phyloP scores from a whole-genome alignment of 768 basidiomycete genomes.

The Lyophyllum semitale region DNA sequence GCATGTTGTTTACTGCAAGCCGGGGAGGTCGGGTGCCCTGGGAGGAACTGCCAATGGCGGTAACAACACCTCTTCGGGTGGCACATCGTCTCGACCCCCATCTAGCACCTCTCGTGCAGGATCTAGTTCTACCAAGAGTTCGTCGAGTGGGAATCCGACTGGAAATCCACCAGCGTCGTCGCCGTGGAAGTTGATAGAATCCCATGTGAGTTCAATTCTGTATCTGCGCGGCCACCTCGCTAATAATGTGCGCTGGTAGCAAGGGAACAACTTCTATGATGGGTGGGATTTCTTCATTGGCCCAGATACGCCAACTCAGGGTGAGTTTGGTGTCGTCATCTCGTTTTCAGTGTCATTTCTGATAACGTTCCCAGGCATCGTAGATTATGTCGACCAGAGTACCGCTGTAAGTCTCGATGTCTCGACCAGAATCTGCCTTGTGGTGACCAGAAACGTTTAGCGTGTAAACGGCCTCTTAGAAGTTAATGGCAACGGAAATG shows the following conservation, averaged over 20 bases:
- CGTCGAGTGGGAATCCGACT: constrained; percentile 21
- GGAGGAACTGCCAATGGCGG: constrained; percentile 19
- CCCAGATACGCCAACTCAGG: constrained; percentile 73
- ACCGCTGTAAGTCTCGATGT: constrained; percentile 51
- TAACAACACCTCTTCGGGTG: constrained; percentile 21
- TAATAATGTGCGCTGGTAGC: constrained; percentile 33
- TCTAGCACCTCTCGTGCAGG: constrained; percentile 16
- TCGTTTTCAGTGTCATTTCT: neutral
- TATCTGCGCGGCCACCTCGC: constrained; percentile 5
- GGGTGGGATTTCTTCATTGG: constrained; percentile 75
- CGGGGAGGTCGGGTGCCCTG: constrained; percentile 29
- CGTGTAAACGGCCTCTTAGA: constrained; percentile 58
- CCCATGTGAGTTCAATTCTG: constrained; percentile 48
- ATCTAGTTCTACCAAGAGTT: constrained; percentile 18
- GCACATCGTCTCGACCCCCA: constrained; percentile 17
- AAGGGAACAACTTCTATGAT: constrained; percentile 76
- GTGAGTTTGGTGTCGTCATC: constrained; percentile 28
- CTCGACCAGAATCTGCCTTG: constrained; percentile 1
- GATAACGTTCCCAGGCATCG: constrained; percentile 33
- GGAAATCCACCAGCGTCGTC: constrained; percentile 36
- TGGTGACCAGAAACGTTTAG: constrained; percentile 29
- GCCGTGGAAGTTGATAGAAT: constrained; percentile 59
- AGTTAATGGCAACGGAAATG: constrained; percentile 72
- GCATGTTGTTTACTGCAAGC: constrained; percentile 47
- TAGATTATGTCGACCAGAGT: constrained; percentile 64